Base-by-base conservation (phyloP, 23 red algal genomes). In the Agarophyton chilense region DNA sequence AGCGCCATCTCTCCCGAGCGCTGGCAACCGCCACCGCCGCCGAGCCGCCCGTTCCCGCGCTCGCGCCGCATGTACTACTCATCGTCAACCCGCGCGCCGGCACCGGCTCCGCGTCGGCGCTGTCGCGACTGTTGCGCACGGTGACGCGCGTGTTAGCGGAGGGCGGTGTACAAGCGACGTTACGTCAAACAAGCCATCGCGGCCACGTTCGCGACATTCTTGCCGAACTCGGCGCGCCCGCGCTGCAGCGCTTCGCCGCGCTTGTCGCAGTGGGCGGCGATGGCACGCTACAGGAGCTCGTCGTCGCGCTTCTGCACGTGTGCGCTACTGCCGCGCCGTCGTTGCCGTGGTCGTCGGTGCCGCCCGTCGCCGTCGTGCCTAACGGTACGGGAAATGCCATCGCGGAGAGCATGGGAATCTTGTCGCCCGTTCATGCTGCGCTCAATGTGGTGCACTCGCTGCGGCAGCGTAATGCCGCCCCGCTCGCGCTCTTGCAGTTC, bases 341-440 rank as follows among this genome's bases (percentile, higher is more conserved):
- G 32, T 12, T 43, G 6, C 31, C 58, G 18, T 81, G 77, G 77
- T 9, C 25, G 13, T 13, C 24, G n/a, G 62, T 56, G 42, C 82
- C 82, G 26, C 71, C 72, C 2, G 9, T 89, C 7, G 49, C 71
- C 21, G 84, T 89, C 10, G 40, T 89, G 28, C 71, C 84, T 32
- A 71, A 24, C 22, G 84, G 84, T 19, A 44, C 71, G 17, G 84
- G 84, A 24, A 89, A 89, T 49, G 84, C 84, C 19, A 52, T 89
- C 19, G 84, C 84, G 2, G 71, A 28, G 39, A 89, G 84, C 42
- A 33, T 77, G 36, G 43, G 84, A 21, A 44, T 78, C 28, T 9
- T 52, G 68, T 78, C 71, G 9, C 65, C 71, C 50, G 25, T 21
- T 2, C 53, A 78, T 39, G 84, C 54, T 11, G 84, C 50, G 8